A percentile compares a stretch with the other conserved stretches of the same genome.
Conservation (phyloP, 345 rosid species). For the Populus ilicifolia region DNA sequence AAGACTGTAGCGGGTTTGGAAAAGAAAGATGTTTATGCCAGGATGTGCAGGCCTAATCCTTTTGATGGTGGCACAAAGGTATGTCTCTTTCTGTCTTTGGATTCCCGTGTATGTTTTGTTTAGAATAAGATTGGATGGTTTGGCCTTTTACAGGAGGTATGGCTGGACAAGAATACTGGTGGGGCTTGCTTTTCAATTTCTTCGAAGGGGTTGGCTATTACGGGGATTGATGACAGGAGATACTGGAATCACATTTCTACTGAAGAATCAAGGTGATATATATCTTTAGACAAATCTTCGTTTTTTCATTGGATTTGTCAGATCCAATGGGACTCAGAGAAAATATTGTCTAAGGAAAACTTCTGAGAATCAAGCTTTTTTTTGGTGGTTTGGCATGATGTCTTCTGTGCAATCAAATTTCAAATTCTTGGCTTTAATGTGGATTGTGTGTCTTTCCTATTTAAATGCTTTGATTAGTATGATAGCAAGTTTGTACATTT, state of each 20-base stretch:
- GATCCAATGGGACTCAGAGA: neutral
- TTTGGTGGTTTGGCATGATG: neutral
- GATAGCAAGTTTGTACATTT: too few relatives aligned
- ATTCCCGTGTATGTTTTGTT: neutral
- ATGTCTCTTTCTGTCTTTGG: too few relatives aligned
- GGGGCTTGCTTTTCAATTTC: slow-evolving; percentile 60
- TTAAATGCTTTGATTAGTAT: neutral
- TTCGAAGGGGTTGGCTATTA: slow-evolving; percentile 54
- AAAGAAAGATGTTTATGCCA: slow-evolving; percentile 34
- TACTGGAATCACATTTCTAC: slow-evolving; percentile 60
- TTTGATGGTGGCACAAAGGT: slow-evolving; percentile 42
- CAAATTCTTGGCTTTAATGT: neutral
- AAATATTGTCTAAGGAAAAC: neutral
- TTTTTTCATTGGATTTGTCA: neutral
- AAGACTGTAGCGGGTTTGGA: neutral
- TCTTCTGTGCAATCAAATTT: neutral
- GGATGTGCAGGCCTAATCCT: slow-evolving; percentile 20
- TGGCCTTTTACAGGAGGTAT: slow-evolving; percentile 16
- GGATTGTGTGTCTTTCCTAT: neutral
- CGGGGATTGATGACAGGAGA: slow-evolving; percentile 74
- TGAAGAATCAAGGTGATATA: slow-evolving; percentile 55
- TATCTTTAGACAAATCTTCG: neutral
- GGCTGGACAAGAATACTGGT: slow-evolving; percentile 52
- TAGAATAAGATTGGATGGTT: neutral
- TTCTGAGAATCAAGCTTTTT: neutral